A percentile compares a stretch with the other conserved stretches of the same genome.
Conservation (phyloP, 441 rosid species). For the Pelargonium cotyledonis region DNA sequence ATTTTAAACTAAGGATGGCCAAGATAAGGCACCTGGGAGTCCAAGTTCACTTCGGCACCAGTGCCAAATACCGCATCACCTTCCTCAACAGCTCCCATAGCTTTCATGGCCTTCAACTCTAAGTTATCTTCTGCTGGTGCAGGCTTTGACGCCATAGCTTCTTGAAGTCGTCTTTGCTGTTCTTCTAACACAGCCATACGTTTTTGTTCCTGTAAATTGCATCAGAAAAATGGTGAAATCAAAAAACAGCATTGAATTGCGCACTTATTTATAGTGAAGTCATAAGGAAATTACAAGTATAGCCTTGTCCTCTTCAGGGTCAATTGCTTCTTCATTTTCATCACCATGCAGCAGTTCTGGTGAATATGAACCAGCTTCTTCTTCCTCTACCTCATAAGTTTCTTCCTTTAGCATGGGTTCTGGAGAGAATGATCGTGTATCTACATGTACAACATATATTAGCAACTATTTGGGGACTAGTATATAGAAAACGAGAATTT, state of each 20-base stretch:
- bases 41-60: conserved; percentile 86
- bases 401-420: conserved; percentile 50
- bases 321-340: conserved; percentile 78
- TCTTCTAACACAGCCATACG: conserved; percentile 59
- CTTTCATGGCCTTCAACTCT: conserved; percentile 83
- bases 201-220: conserved; percentile 49
- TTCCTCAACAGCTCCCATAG: conserved; percentile 93
- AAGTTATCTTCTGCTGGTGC: conserved; percentile 64
- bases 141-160: conserved; percentile 68
- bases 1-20: background rate
- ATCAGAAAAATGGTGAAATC: conserved; percentile 17
- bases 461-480: conserved; percentile 11
- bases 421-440: conserved; percentile 55
- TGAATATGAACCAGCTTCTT: conserved; percentile 79
- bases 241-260: conserved; percentile 11
- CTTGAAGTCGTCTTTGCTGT: conserved; percentile 64
- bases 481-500: conserved; percentile 10
- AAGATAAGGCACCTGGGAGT: conserved; percentile 55
- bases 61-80: conserved; percentile 89
- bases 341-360: conserved; percentile 82
- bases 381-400: conserved; percentile 42
- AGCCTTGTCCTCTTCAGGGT: conserved; percentile 89
- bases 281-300: conserved; percentile 43
- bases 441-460: conserved; percentile 27
- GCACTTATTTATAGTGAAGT: conserved; percentile 8